Percentiles rank a stretch among this genome's conserved stretches.
Evolutionary conservation across 2,329 filamentous ascomycete species (phyloP).

Genomic region (Thielaviopsis ethacetica): DNA sequence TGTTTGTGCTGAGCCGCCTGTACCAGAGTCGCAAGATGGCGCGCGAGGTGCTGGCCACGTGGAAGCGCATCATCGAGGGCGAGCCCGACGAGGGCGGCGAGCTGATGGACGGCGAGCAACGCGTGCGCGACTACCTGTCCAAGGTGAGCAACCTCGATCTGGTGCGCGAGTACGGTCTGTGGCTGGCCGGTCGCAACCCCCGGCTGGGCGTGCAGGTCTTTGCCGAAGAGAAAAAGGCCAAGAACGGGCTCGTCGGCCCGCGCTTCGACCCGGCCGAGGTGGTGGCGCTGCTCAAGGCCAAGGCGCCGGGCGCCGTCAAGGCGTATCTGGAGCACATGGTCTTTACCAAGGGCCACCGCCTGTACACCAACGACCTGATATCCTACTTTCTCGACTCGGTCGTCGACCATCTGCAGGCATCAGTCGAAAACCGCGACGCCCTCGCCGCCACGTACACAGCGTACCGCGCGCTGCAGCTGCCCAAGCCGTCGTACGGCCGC

Average conservation of each 20-base stretch:
- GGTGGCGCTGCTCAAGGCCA: constrained; percentile 57
- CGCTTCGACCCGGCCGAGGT: constrained; percentile 68
- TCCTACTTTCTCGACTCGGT: constrained; percentile 86
- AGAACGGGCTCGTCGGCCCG: constrained; percentile 27
- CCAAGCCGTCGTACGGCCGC: constrained; percentile 84
- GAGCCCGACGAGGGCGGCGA: constrained; percentile 69
- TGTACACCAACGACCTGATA: constrained; percentile 85
- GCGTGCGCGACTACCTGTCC: constrained; percentile 69
- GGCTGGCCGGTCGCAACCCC: constrained; percentile 81
- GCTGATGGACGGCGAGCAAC: constrained; percentile 60
- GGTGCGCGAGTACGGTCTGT: constrained; percentile 81
- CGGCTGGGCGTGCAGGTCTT: constrained; percentile 85
- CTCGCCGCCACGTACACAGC: constrained; percentile 73
- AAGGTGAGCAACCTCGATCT: constrained; percentile 65
- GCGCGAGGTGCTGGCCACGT: constrained; percentile 71
- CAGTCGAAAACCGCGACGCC: constrained; percentile 46
- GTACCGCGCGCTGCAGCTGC: constrained; percentile 70
- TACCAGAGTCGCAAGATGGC: constrained; percentile 84
- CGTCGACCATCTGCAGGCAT: constrained; percentile 54
- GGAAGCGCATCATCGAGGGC: constrained; percentile 78
- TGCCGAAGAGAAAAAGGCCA: constrained; percentile 62
- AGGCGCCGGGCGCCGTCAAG: constrained; percentile 78
- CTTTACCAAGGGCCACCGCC: constrained; percentile 65
- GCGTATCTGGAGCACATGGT: constrained; percentile 91
- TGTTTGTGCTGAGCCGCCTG: constrained; percentile 83